Base-by-base conservation (phyloP, 345 rosid genomes). In the Aurinia saxatilis region DNA sequence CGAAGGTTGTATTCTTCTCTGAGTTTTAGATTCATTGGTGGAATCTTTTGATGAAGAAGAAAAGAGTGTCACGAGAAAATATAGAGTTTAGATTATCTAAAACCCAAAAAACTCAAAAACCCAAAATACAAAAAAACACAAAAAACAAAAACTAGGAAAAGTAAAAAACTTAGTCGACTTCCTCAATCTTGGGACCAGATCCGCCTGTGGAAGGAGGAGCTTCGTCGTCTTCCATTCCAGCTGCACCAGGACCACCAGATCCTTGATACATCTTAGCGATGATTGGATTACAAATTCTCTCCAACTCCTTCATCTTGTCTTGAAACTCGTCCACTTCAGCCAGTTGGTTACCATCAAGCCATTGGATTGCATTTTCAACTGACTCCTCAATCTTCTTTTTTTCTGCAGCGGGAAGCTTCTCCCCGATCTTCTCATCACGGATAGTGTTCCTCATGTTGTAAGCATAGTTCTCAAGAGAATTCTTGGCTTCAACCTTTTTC, bases 221-320 rank as follows among this genome's bases (percentile, higher is more conserved):
- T n/a, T n/a, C n/a, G n/a, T n/a, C n/a, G n/a, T n/a, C n/a, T n/a
- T n/a, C n/a, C n/a, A n/a, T n/a, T n/a, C n/a, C n/a, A n/a, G n/a
- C n/a, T n/a, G n/a, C n/a, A n/a, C n/a, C n/a, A n/a, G n/a, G n/a
- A n/a, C n/a, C n/a, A 44, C 25, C 49, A 29, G 84, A 75, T 12
- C 84, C 83, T 39, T 78, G 70, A 69, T 82, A 83, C 81, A 81
- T 79, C 72, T 84, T 81, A 2, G 84, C 82, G 4, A 81, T 83
- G 65, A 83, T 83, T 2, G 65, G 55, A 29, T 30, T 50, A 8
- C n/a, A n/a, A n/a, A n/a, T n/a, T n/a, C n/a, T n/a, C n/a, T n/a
- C n/a, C n/a, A n/a, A n/a, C n/a, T n/a, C 55, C n/a, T 50, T 29
- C 38, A 50, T 30, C 38, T 30, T 50, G 21, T 30, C 38, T 30